Base-by-base conservation (phyloP, 2,329 filamentous ascomycete species). In the Xylariaceae sp. region DNA sequence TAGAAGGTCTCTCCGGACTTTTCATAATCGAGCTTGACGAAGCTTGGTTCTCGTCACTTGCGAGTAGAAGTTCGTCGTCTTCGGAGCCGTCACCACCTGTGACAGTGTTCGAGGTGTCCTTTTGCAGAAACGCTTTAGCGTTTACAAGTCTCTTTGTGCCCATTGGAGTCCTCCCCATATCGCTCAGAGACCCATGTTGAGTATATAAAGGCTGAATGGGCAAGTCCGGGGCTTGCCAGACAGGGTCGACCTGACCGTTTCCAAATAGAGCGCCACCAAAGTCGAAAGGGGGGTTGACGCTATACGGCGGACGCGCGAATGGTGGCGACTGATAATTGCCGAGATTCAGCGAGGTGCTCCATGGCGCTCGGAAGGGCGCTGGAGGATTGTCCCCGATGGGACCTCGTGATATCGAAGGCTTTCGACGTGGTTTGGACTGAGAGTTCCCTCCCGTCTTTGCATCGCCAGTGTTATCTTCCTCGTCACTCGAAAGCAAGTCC, bases 191-290 rank as follows among this genome's bases (percentile, higher is more conserved):
- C 3, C 31, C 33, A 24, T 51, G 36, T 12, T 45, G 43, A 16
- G 50, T 43, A 21, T 40, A 34, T 11, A 40, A 24, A 4, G 34
- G 31, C 16, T 42, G 48, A 1, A 43, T 27, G 13, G 26, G 51
- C 43, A 44, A 50, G 34, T 45, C 50, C 2, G 67, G 66, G 1
- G 52, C 52, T 17, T 55, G 55, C 67, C 67, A 70, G 1, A 54
- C 45, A 3, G 66, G 60, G 35, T 70, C 66, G 14, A 55, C 38
- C 8, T 48, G 29, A 17, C 40, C 34, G 9, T 48, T 46, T 9
- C 48, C 39, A 14, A 50, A 46, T 8, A 42, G 15, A 2, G 47
- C 44, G 2, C 19, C 31, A 3, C 47, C 50, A 14, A 53, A 47
- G 16, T 48, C 41, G 34, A 52, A 53, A 14, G 50, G 44, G 11